phyloP scores from a whole-genome alignment of 208 protist species.

The Tritrichomonas musculus region DNA sequence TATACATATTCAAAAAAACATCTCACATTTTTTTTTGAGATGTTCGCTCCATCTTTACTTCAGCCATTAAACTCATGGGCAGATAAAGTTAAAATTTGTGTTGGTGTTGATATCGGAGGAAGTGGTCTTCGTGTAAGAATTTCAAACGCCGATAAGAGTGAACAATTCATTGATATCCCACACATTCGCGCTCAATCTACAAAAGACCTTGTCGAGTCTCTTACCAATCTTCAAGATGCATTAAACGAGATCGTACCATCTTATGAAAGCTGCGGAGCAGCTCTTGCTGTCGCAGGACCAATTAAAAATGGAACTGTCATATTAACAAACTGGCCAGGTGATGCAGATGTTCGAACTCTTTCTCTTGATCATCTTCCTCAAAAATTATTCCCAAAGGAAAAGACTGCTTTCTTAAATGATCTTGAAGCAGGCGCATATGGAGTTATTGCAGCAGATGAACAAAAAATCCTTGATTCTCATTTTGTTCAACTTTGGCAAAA shows the following conservation, averaged over 20 bases:
- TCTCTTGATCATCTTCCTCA: background rate
- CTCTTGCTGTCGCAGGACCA: slow-evolving; percentile 9
- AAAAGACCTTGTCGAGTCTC: background rate
- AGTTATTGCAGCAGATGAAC: too few relatives aligned
- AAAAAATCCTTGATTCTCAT: background rate
- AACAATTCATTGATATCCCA: background rate
- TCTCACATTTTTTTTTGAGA: too few relatives aligned
- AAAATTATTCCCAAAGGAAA: too few relatives aligned
- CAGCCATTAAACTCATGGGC: too few relatives aligned
- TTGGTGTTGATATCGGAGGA: background rate
- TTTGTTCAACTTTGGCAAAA: background rate
- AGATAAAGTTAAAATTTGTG: too few relatives aligned
- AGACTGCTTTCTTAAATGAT: too few relatives aligned
- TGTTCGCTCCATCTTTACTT: too few relatives aligned
- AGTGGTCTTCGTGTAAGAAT: background rate
- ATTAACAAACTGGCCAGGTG: background rate
- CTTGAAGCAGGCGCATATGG: too few relatives aligned
- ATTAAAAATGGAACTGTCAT: background rate
- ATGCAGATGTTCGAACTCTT: background rate
- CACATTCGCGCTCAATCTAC: background rate
- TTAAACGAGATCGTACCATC: background rate
- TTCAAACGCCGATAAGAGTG: background rate
- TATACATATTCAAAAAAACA: too few relatives aligned
- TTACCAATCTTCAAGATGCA: background rate
- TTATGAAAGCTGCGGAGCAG: background rate